Conservation (phyloP, 441 rosid genomes). For the Pelargonium fulgidum region DNA sequence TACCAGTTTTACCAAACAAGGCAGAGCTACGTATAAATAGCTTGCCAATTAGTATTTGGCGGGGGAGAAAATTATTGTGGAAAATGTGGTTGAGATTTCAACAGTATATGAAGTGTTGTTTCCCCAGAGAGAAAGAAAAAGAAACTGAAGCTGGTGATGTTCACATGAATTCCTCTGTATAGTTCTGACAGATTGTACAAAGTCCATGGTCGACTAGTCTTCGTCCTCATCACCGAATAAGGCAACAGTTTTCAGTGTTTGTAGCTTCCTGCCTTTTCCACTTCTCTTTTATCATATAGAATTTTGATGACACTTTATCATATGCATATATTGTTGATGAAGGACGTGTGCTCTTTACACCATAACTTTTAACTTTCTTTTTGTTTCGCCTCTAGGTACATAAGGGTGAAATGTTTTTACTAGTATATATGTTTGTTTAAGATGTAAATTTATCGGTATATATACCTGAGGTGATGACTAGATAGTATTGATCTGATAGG, state of each 20-base stretch:
- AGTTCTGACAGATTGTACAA: constrained; percentile 36
- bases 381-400: neutral
- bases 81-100: neutral
- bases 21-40: neutral
- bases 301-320: neutral
- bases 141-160: constrained; percentile 14
- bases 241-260: constrained; percentile 19
- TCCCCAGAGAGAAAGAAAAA: constrained; percentile 12
- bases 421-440: neutral
- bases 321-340: neutral
- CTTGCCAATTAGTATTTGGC: neutral
- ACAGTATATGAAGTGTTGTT: neutral
- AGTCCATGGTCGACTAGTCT: constrained; percentile 23
- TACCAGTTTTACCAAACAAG: too few relatives aligned
- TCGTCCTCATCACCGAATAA: constrained; percentile 22
- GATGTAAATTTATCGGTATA: neutral
- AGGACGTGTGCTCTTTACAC: neutral
- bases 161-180: constrained; percentile 37
- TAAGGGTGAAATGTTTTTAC: neutral
- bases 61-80: neutral
- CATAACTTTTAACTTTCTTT: neutral
- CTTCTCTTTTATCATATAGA: neutral
- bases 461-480: neutral
- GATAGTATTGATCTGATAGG: neutral
- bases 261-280: constrained; percentile 8